Evolutionary conservation across 1,139 yeast species (phyloP), one percentile per base, ranked within the genome.

Genomic region (Magnusiomyces starmeri): DNA sequence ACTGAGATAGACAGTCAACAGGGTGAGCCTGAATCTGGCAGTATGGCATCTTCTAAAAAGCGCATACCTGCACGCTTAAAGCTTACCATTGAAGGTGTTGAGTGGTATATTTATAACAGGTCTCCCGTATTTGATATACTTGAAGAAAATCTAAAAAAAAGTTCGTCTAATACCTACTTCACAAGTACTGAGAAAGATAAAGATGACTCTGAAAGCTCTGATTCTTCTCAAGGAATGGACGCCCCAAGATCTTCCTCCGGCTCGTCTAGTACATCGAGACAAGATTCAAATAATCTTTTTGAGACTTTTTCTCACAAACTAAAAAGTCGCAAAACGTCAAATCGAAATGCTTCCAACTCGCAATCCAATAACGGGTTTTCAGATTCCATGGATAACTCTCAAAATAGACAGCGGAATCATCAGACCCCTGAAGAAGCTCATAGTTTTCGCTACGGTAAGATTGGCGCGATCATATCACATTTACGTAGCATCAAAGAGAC

Each of bases 81-180:
- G 2, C 63, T 88, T 4, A 75, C 77, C 22, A 68, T 85, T 8
- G 84, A 83, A 49, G 98, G 98, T 1, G 63, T 86, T 2, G 98
- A 92, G 64, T 70, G 85, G 49, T 92, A 88, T 64, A 70, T 85
- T 56, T 89, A 85, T 66, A 92, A 92, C 66, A 74, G 94, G 60
- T 78, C 87, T 0, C 72, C 73, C 22, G 92, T 95, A 0, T 92
- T 85, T 65, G 92, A 86, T 48, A 75, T 75, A 50, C 77, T 88
- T 21, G 64, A 81, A 57, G 76, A 76, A 22, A 65, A 70, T 40
- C 57, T 58, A 29, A 62, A 59, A 25, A 54, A 52, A 24, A n/a
- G n/a, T 32, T 14, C 37, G 4, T n/a, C n/a, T n/a, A n/a, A n/a
- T n/a, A n/a, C n/a, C n/a, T n/a, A n/a, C n/a, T n/a, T n/a, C n/a